Base-by-base conservation (phyloP, 257 asterid species). In the Ophiorrhiza pumila region DNA sequence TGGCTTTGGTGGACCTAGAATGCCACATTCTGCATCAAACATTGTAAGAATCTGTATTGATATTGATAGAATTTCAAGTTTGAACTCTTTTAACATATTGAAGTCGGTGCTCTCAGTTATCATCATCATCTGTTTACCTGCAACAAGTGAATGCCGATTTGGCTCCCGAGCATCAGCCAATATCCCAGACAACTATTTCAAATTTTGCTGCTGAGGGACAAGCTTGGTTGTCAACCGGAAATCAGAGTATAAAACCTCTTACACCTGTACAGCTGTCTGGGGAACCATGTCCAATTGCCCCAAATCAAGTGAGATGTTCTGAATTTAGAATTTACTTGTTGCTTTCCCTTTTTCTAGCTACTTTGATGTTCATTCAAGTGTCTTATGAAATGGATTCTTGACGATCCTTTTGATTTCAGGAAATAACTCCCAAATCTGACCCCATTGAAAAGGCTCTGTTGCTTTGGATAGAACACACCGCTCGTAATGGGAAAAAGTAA, bases 401-500 rank as follows among this genome's bases (percentile, higher is more conserved):
- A 65, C 52, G 13, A 70, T 66, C 69, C 22, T 73, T 79, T 68
- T 49, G 60, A 35, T 81, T 76, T 79, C 86, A 93, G 98, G 96
- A 78, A 74, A 81, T 76, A 53, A 75, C 66, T 66, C 53, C 73
- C 31, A 69, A 68, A 74, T 69, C 85, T n/a, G 85, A 75, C 41
- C 70, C 61, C 34, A 77, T 61, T 39, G 83, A 69, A 67, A 86
- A 71, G 63, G 79, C 73, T 65, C 78, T 79, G 29, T 79, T 86
- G 34, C 84, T 83, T 69, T 93, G 98, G 98, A 86, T 73, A 77
- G 90, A 89, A 74, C 82, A 90, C 76, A 86, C 88, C 7, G 75
- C 88, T 78, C 95, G 83, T 72, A 79, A 76, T 39, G 96, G 98
- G 68, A 93, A 93, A 76, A 90, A 46, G 96, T 92, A 83, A 55